Base-by-base conservation (phyloP, 2,329 filamentous ascomycete genomes). In the Geosmithia putterillii region DNA sequence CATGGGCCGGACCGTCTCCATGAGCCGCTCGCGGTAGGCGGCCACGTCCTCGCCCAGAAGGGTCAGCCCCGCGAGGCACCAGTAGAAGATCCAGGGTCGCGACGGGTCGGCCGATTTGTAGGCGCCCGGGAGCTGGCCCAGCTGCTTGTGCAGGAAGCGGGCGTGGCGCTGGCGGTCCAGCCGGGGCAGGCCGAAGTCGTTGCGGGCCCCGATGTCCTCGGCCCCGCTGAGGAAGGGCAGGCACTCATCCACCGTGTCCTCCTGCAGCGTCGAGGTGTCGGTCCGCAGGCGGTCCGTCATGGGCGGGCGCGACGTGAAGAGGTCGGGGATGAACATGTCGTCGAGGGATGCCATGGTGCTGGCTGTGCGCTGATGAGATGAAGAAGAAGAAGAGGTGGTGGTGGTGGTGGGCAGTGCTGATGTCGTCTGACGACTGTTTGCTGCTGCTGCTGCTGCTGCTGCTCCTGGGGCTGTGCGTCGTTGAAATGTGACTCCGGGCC, bases 71-170 rank as follows among this genome's bases (percentile, higher is more conserved):
- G 81, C 77, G 43, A 96, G 69, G 43, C 77, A 84, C 92, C 92
- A 98, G 66, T 95, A 96, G 50, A 95, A 73, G 55, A 95, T 76
- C 92, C 92, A 98, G 9, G 92, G 89, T 44, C 90, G 73, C 57
- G 85, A 89, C 25, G 92, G 83, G 67, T 98, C 92, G 51, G 88
- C 76, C 41, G 72, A 73, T 42, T 82, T 79, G 61, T 83, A 95
- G 3, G 67, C 68, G 7, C 74, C 65, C 0, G 90, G 86, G 47
- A 94, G 77, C 41, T 67, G 69, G 20, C 66, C 67, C 25, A 83
- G 63, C 51, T 67, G 69, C 50, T 68, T 70, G 50, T 72, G 70
- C 41, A 89, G 63, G 56, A 86, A 89, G 28, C 58, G 62, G 46
- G 76, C 66, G 61, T 83, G 79, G 37, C 66, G 67, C 47, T 65